Conservation (phyloP, 2,329 filamentous ascomycete genomes). For the Scedosporium apiospermum region DNA sequence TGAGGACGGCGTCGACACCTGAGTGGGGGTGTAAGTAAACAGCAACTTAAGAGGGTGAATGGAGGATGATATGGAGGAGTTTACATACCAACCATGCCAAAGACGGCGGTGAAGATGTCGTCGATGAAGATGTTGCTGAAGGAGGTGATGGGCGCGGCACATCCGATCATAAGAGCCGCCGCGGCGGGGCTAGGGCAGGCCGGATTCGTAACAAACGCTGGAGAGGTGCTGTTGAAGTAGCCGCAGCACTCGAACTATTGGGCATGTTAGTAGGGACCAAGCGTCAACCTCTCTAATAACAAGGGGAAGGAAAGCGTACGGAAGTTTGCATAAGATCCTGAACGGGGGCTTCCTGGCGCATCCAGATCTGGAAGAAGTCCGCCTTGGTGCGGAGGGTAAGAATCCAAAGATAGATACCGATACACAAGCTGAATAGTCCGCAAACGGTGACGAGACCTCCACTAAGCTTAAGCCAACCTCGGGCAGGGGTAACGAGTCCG, state of each 20-base stretch:
- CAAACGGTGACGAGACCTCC: slow-evolving; percentile 55
- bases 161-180: slow-evolving; percentile 61
- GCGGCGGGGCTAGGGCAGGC: slow-evolving; percentile 61
- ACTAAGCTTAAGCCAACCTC: slow-evolving; percentile 61
- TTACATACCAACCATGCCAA: slow-evolving; percentile 61
- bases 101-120: slow-evolving; percentile 67
- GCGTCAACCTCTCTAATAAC: neutral
- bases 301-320: slow-evolving; percentile 32
- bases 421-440: slow-evolving; percentile 52
- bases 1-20: slow-evolving; percentile 56
- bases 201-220: slow-evolving; percentile 60
- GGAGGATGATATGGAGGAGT: neutral
- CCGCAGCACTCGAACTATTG: slow-evolving; percentile 70
- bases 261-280: neutral
- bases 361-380: slow-evolving; percentile 53
- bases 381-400: slow-evolving; percentile 59
- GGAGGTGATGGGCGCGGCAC: slow-evolving; percentile 55
- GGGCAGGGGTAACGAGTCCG: slow-evolving; percentile 57
- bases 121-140: slow-evolving; percentile 66
- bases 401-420: slow-evolving; percentile 64
- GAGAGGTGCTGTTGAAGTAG: slow-evolving; percentile 62
- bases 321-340: slow-evolving; percentile 63
- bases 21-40: slow-evolving; percentile 1
- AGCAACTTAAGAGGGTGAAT: slow-evolving; percentile 3
- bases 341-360: slow-evolving; percentile 40